phyloP scores from a whole-genome alignment of 2,329 filamentous ascomycete species.

The Nakataea oryzae region DNA sequence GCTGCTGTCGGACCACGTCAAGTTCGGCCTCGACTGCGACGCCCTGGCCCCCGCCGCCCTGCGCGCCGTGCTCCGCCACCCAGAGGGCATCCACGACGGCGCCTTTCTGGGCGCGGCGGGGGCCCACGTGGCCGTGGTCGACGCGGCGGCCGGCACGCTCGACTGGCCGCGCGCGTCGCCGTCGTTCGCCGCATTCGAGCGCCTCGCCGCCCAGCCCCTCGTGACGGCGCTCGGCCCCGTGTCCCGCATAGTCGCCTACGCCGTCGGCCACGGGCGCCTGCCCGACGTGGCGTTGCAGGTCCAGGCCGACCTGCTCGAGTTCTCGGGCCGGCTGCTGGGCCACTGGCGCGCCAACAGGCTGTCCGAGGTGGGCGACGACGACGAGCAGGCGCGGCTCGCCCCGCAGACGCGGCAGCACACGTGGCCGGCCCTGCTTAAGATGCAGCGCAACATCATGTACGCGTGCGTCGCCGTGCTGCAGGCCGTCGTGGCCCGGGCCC shows the following conservation, averaged over 20 bases:
- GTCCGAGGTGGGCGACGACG: constrained; percentile 52
- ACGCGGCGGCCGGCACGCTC: constrained; percentile 42
- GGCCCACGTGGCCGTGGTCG: background rate
- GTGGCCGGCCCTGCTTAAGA: constrained; percentile 61
- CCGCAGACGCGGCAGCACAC: constrained; percentile 56
- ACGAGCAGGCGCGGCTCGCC: constrained; percentile 50
- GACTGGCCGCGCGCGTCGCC: constrained; percentile 52
- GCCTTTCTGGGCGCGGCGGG: background rate
- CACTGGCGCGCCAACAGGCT: constrained; percentile 64
- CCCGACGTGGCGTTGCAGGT: constrained; percentile 13
- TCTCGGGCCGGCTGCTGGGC: constrained; percentile 54
- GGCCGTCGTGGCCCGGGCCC: constrained; percentile 55
- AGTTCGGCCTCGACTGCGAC: background rate
- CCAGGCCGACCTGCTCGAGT: constrained; percentile 53
- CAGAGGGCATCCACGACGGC: background rate
- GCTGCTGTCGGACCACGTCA: constrained; percentile 37
- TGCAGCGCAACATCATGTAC: constrained; percentile 68
- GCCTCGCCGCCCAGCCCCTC: constrained; percentile 49
- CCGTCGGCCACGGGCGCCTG: constrained; percentile 40
- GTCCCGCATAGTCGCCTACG: constrained; percentile 53
- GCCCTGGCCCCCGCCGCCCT: constrained; percentile 36
- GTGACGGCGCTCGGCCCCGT: constrained; percentile 58
- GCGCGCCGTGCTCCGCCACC: constrained; percentile 21
- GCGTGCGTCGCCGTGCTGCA: constrained; percentile 65
- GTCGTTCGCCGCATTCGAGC: constrained; percentile 49